These are phyloP conservation scores for Ilex asprella DNA, from an alignment of 257 asterid species.

Conservation along the genomic window DNA sequence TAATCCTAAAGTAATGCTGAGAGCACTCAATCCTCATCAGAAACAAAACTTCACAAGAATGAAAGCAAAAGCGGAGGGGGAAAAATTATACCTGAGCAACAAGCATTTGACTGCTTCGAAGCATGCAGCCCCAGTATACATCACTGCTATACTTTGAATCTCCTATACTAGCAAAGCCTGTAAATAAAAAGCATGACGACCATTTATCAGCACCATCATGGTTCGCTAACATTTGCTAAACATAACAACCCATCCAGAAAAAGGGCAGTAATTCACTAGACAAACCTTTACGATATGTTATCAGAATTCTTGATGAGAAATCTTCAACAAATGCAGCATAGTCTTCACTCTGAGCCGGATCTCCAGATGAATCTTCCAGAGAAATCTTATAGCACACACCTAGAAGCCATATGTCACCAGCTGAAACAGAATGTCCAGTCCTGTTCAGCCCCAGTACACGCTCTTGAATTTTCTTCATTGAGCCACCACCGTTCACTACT, in stretches of 20 bases:
- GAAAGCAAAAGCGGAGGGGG: slow-evolving; percentile 8
- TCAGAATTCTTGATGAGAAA: slow-evolving; percentile 77
- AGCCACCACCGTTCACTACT: slow-evolving; percentile 67
- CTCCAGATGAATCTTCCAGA: slow-evolving; percentile 46
- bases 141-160: slow-evolving; percentile 82
- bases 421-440: slow-evolving; percentile 44
- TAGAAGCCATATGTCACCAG: slow-evolving; percentile 83
- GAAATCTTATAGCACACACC: slow-evolving; percentile 72
- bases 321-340: slow-evolving; percentile 83
- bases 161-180: slow-evolving; percentile 76
- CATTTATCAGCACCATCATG: neutral
- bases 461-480: slow-evolving; percentile 61
- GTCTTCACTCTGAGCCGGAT: slow-evolving; percentile 84
- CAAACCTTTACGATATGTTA: slow-evolving; percentile 87
- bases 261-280: neutral
- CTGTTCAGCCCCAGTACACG: slow-evolving; percentile 43
- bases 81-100: slow-evolving; percentile 69
- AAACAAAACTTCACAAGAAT: neutral
- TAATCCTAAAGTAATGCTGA: neutral
- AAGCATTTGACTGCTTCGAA: slow-evolving; percentile 99
- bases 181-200: slow-evolving; percentile 3
- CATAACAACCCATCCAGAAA: neutral
- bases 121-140: slow-evolving; percentile 97
- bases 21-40: neutral
- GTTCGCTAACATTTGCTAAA: neutral